A percentile compares a stretch with the other conserved stretches of the same genome.
phyloP scores from a whole-genome alignment of 495 filamentous ascomycete species.

The Bryoglossum gracile region DNA sequence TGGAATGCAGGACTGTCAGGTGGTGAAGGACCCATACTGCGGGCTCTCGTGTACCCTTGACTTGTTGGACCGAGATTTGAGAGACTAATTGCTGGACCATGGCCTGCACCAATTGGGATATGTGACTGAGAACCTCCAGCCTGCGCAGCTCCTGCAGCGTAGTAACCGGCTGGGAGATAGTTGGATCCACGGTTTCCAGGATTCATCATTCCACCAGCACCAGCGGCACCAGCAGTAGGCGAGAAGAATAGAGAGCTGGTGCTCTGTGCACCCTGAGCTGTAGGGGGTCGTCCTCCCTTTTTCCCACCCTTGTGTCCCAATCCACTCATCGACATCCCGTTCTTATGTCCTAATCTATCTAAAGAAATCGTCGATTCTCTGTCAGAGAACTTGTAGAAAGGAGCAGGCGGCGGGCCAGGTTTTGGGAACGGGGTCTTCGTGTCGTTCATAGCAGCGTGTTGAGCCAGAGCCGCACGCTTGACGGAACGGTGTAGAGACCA shows the following conservation, averaged over 20 bases:
- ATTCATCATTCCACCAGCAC: conserved; percentile 31
- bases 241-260: conserved; percentile 78
- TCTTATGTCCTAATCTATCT: conserved; percentile 33
- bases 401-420: conserved; percentile 41
- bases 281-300: conserved; percentile 37
- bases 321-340: too few relatives aligned
- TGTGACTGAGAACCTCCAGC: conserved; percentile 39
- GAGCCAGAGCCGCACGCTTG: conserved; percentile 64
- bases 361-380: conserved; percentile 54
- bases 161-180: conserved; percentile 90
- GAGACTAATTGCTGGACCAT: conserved; percentile 39
- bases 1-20: conserved; percentile 55
- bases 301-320: conserved; percentile 28
- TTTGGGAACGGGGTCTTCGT: conserved; percentile 50
- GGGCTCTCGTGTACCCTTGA: conserved; percentile 39
- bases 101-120: conserved; percentile 39
- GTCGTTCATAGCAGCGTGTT: conserved; percentile 49
- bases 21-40: conserved; percentile 46
- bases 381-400: conserved; percentile 51
- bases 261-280: conserved; percentile 33
- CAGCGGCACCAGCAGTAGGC: conserved; percentile 66
- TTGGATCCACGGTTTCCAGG: conserved; percentile 50
- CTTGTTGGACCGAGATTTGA: conserved; percentile 45
- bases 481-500: conserved; percentile 92
- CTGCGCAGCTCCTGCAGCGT: conserved; percentile 58